phyloP scores from a whole-genome alignment of 2,329 filamentous ascomycete genomes.

The Aspergillus sp. region DNA sequence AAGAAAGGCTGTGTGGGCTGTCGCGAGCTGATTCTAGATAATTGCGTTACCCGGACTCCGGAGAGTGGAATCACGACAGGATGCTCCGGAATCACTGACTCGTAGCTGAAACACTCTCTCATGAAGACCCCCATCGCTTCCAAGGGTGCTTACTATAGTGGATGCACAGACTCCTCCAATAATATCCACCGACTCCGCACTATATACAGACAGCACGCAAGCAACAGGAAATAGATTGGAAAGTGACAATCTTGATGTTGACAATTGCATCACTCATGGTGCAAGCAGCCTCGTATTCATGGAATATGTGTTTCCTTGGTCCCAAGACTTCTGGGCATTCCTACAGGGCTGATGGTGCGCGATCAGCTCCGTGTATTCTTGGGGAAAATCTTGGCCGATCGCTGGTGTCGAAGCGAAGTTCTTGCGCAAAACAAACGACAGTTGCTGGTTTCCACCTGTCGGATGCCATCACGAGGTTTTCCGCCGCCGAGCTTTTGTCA shows the following conservation, averaged over 20 bases:
- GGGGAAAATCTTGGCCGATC: neutral
- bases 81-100: constrained; percentile 1
- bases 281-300: neutral
- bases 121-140: neutral
- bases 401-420: neutral
- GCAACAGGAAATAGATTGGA: constrained; percentile 6
- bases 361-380: neutral
- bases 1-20: too few relatives aligned
- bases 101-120: constrained; percentile 6
- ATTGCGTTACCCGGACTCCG: neutral
- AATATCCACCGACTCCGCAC: constrained; percentile 4
- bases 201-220: neutral
- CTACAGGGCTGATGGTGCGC: neutral
- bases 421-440: neutral
- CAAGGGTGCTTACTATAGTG: neutral
- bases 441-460: neutral
- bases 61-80: neutral
- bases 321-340: neutral
- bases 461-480: neutral
- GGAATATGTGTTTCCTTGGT: neutral
- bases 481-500: neutral
- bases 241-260: neutral
- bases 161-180: neutral
- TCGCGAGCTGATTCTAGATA: neutral
- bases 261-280: neutral